phyloP scores from a whole-genome alignment of 164 flowering plant genomes.

The Vitis cinerea region DNA sequence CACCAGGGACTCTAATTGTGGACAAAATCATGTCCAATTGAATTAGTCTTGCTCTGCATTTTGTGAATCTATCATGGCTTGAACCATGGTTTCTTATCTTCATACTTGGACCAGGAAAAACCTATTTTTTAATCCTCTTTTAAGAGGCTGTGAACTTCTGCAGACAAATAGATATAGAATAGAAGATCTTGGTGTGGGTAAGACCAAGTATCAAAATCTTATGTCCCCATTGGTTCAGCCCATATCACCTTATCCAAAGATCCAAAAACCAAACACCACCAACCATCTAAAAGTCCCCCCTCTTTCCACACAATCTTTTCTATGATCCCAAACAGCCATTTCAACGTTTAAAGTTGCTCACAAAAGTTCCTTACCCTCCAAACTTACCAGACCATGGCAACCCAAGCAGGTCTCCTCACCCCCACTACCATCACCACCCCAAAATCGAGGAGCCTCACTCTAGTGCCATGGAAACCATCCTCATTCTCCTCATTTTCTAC shows the following conservation, averaged over 20 bases:
- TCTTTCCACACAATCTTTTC: not conserved
- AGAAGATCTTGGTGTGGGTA: not conserved
- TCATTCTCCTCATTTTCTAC: constrained; percentile 30
- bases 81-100: too few species aligned
- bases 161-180: too few species aligned
- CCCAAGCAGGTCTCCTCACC: constrained; percentile 76
- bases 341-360: constrained; percentile 4
- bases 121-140: too few species aligned
- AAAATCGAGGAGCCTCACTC: constrained; percentile 26
- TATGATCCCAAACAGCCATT: not conserved
- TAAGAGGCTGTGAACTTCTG: too few species aligned
- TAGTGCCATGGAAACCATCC: constrained; percentile 50
- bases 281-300: not conserved
- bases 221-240: constrained; percentile 53
- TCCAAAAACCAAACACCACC: constrained; percentile 19
- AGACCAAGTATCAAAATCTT: constrained; percentile 45
- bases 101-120: too few species aligned
- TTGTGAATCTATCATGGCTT: too few species aligned
- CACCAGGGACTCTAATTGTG: too few species aligned
- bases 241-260: constrained; percentile 58
- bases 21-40: too few species aligned
- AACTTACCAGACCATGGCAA: constrained; percentile 59
- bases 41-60: too few species aligned
- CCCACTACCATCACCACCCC: constrained; percentile 27
- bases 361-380: too few species aligned